Percentiles rank a stretch among this genome's conserved stretches.
Evolutionary conservation across 208 protist species (phyloP).

Genomic region (Wallacemonas collosoma): DNA sequence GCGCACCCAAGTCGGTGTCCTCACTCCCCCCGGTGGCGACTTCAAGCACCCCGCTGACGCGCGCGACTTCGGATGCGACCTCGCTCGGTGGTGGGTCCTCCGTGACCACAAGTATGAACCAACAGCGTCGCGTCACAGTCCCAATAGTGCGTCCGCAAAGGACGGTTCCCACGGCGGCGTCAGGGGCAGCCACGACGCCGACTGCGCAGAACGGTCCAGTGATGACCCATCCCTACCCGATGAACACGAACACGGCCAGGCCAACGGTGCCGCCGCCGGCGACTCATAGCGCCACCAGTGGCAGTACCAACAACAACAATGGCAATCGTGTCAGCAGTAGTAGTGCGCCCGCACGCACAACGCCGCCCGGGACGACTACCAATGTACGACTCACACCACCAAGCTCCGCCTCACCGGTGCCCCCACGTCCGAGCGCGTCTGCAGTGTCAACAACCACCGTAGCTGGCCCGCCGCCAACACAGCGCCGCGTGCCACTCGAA

Average conservation of each 20-base stretch:
- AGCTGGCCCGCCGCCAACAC: too few species aligned
- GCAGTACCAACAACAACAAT: conserved; percentile 6
- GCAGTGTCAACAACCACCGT: too few species aligned
- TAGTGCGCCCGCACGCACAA: too few species aligned
- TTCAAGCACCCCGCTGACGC: background rate
- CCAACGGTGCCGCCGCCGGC: too few species aligned
- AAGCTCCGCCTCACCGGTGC: too few species aligned
- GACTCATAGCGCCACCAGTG: background rate
- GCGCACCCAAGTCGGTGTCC: background rate
- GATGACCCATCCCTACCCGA: conserved; percentile 5
- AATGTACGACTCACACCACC: too few species aligned
- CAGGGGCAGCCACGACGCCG: background rate
- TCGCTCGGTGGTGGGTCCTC: background rate
- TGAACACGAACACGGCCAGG: too few species aligned
- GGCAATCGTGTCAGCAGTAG: background rate
- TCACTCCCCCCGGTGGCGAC: background rate
- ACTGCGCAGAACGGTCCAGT: background rate
- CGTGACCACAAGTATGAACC: background rate
- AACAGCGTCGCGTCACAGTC: conserved; percentile 13
- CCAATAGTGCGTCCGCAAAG: background rate
- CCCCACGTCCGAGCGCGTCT: too few species aligned
- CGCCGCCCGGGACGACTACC: too few species aligned
- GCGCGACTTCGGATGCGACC: background rate
- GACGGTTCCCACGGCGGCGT: background rate
- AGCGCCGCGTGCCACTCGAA: too few species aligned